phyloP scores from a whole-genome alignment of 306 rosid genomes.

The Gillenia trifoliata region DNA sequence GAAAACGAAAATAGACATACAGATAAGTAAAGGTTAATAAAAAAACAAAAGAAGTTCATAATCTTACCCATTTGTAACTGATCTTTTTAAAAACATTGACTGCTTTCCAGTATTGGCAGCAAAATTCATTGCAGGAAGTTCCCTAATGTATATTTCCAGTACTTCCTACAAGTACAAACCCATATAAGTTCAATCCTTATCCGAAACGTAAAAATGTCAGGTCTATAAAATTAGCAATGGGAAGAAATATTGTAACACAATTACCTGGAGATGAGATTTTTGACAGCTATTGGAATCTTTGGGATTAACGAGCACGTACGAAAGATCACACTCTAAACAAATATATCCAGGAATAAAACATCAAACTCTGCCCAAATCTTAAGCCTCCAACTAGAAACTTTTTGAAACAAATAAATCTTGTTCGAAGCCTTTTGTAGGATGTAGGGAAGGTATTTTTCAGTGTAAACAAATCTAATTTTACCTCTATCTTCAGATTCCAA shows the following conservation, averaged over 20 bases:
- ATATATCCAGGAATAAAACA: not conserved
- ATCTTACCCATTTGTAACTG: slow-evolving; percentile 73
- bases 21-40: not conserved
- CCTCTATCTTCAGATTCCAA: slow-evolving; percentile 24
- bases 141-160: slow-evolving; percentile 55
- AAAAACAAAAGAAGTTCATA: not conserved
- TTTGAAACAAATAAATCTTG: no score
- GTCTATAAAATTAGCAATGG: not conserved
- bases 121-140: slow-evolving; percentile 83
- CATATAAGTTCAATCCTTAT: not conserved
- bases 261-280: slow-evolving; percentile 70
- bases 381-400: not conserved
- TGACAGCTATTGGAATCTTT: slow-evolving; percentile 40
- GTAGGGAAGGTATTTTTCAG: no score
- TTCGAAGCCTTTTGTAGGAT: no score
- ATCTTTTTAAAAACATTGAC: slow-evolving; percentile 78
- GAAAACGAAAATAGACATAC: not conserved
- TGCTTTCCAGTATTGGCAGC: slow-evolving; percentile 90
- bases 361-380: not conserved
- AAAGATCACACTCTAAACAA: slow-evolving; percentile 25
- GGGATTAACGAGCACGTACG: slow-evolving; percentile 61
- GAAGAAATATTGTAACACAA: not conserved
- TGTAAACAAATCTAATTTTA: not conserved
- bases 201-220: not conserved
- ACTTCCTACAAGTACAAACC: slow-evolving; percentile 50